These are phyloP conservation scores for Microbotryum intermedium DNA, from an alignment of 1,284 basidiomycete genomes.

Conservation along the genomic window DNA sequence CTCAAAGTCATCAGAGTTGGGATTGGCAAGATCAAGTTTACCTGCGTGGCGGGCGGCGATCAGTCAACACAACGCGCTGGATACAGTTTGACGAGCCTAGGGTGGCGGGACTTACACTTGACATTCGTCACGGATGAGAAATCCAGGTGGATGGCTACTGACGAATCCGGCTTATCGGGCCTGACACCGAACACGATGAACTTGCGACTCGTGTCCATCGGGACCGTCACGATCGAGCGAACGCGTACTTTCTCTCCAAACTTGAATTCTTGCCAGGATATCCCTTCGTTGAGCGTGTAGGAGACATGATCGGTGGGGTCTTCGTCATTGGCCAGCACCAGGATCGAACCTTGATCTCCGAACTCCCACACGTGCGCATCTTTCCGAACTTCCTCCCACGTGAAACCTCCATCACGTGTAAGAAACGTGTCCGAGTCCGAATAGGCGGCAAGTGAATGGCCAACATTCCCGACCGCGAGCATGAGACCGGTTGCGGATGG, in stretches of 20 bases:
- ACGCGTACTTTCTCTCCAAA: conserved; percentile 76
- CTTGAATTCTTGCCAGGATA: conserved; percentile 76
- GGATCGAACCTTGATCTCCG: conserved; percentile 88
- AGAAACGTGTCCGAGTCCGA: conserved; percentile 89
- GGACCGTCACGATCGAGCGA: conserved; percentile 73
- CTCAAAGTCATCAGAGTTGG: conserved; percentile 81
- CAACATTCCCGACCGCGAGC: conserved; percentile 96
- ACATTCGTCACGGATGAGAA: conserved; percentile 66
- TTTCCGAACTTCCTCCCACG: conserved; percentile 97
- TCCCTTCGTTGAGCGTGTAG: conserved; percentile 81
- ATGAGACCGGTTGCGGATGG: conserved; percentile 86
- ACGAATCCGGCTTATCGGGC: conserved; percentile 46
- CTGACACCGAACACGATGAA: conserved; percentile 76
- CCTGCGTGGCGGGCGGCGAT: conserved; percentile 45
- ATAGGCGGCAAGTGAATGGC: conserved; percentile 70
- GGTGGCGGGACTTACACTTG: conserved; percentile 53
- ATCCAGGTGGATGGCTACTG: conserved; percentile 77
- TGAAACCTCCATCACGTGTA: conserved; percentile 90
- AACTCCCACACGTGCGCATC: conserved; percentile 97
- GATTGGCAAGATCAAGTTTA: conserved; percentile 57
- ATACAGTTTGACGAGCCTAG: conserved; percentile 12
- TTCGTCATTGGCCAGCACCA: conserved; percentile 92
- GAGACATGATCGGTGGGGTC: conserved; percentile 79
- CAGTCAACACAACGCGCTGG: conserved; percentile 8
- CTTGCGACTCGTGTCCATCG: conserved; percentile 77